A percentile compares a stretch with the other conserved stretches of the same genome.
phyloP scores from a whole-genome alignment of 805 yeast species.

The Pichia paraexigua region DNA sequence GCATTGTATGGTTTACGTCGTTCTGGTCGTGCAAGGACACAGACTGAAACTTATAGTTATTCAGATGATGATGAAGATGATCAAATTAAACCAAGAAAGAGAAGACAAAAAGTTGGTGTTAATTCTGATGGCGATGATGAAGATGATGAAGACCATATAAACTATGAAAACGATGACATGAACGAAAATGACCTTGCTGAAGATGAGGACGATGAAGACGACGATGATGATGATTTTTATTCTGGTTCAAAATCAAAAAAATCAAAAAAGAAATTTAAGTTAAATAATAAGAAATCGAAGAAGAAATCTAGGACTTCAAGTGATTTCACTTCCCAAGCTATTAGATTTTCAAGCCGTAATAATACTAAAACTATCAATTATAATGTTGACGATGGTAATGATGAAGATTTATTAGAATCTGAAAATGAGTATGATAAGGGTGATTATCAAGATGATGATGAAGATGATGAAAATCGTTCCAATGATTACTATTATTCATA shows the following conservation, averaged over 20 bases:
- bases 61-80: slow-evolving; percentile 26
- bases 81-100: slow-evolving; percentile 12
- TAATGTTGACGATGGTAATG: slow-evolving; percentile 61
- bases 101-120: slow-evolving; percentile 18
- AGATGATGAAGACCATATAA: slow-evolving; percentile 13
- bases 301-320: slow-evolving; percentile 10
- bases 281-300: slow-evolving; percentile 7
- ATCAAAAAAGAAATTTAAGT: slow-evolving; percentile 27
- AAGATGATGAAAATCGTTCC: slow-evolving; percentile 19
- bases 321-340: slow-evolving; percentile 5
- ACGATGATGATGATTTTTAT: slow-evolving; percentile 27
- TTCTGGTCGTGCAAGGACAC: slow-evolving; percentile 52
- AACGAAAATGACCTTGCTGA: slow-evolving; percentile 26
- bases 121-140: slow-evolving; percentile 17
- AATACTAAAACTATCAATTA: slow-evolving; percentile 56
- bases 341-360: slow-evolving; percentile 75
- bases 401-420: slow-evolving; percentile 41
- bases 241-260: slow-evolving; percentile 20
- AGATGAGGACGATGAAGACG: slow-evolving; percentile 25
- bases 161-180: slow-evolving; percentile 22
- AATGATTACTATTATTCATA: slow-evolving; percentile 14
- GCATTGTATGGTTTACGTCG: slow-evolving; percentile 80
- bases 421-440: slow-evolving; percentile 30
- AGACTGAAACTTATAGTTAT: slow-evolving; percentile 28
- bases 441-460: slow-evolving; percentile 17